phyloP scores from a whole-genome alignment of 148 eudicot genomes.

The Polygonum maritimum region DNA sequence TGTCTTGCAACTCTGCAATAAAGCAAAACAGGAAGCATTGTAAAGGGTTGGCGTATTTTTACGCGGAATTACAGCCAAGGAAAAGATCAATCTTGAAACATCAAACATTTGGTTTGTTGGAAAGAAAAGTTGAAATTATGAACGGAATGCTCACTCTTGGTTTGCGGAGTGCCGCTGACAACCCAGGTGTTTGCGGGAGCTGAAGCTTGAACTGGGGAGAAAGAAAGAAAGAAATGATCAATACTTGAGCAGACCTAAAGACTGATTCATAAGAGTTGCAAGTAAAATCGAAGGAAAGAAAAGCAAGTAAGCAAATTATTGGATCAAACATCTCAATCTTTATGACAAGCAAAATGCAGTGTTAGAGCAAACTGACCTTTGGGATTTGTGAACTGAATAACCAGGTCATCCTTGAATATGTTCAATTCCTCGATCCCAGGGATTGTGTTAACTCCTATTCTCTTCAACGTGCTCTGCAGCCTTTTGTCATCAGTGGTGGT shows the following conservation, averaged over 20 bases:
- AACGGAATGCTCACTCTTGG: conserved; percentile 41
- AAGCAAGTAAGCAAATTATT: too few relatives aligned
- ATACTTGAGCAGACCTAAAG: background rate
- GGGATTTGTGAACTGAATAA: conserved; percentile 71
- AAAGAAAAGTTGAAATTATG: background rate
- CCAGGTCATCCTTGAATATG: conserved; percentile 79
- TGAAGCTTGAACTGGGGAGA: conserved; percentile 72
- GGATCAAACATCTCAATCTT: too few relatives aligned
- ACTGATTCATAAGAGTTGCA: too few relatives aligned
- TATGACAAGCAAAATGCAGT: too few relatives aligned
- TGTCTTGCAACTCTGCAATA: conserved; percentile 61
- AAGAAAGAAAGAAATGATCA: background rate
- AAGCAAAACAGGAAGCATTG: background rate
- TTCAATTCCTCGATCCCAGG: conserved; percentile 88
- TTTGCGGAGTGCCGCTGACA: conserved; percentile 85
- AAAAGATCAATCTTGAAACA: too few relatives aligned
- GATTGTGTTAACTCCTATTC: conserved; percentile 79
- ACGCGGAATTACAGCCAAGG: too few relatives aligned
- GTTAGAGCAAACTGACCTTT: conserved; percentile 35
- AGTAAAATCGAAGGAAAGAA: too few relatives aligned
- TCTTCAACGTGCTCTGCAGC: conserved; percentile 80
- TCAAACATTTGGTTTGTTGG: too few relatives aligned
- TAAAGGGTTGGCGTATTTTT: too few relatives aligned
- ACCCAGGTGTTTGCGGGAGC: conserved; percentile 91
- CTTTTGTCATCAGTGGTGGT: conserved; percentile 88